These are phyloP conservation scores for Metroxylon sagu DNA, from an alignment of 176 grass and related monocot species.

Conservation along the genomic window DNA sequence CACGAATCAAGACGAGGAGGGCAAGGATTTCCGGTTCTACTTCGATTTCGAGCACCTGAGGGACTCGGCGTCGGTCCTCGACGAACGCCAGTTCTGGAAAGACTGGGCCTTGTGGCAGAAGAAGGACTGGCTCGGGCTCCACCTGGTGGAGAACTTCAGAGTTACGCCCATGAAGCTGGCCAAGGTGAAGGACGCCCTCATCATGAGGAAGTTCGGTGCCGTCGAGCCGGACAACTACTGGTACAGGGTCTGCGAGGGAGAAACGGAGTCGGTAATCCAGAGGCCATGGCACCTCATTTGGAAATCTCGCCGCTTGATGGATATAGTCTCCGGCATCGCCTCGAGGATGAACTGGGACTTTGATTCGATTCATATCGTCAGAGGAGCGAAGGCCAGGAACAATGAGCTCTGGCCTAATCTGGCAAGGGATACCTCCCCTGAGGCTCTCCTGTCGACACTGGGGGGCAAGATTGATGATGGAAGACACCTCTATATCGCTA, in stretches of 20 bases:
- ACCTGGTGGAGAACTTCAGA: constrained; percentile 64
- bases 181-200: constrained; percentile 52
- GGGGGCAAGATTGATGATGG: constrained; percentile 67
- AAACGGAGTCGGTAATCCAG: constrained; percentile 70
- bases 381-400: constrained; percentile 81
- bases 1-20: neutral
- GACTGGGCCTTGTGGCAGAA: neutral
- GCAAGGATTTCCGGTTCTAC: constrained; percentile 6
- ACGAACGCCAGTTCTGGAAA: neutral
- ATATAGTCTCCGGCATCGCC: constrained; percentile 76
- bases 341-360: constrained; percentile 90
- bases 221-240: constrained; percentile 79
- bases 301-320: constrained; percentile 85
- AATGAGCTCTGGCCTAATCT: constrained; percentile 75
- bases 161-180: constrained; percentile 79
- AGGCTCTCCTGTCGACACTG: constrained; percentile 47
- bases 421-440: constrained; percentile 61
- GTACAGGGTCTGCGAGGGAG: constrained; percentile 83
- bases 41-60: constrained; percentile 7
- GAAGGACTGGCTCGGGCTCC: constrained; percentile 31
- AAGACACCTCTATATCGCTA: constrained; percentile 68
- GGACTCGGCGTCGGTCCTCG: neutral
- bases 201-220: constrained; percentile 84
- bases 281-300: constrained; percentile 83
- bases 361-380: constrained; percentile 61